Conservation (phyloP, 192 early-diverging fungal genomes). For the Funneliformis mosseae region DNA sequence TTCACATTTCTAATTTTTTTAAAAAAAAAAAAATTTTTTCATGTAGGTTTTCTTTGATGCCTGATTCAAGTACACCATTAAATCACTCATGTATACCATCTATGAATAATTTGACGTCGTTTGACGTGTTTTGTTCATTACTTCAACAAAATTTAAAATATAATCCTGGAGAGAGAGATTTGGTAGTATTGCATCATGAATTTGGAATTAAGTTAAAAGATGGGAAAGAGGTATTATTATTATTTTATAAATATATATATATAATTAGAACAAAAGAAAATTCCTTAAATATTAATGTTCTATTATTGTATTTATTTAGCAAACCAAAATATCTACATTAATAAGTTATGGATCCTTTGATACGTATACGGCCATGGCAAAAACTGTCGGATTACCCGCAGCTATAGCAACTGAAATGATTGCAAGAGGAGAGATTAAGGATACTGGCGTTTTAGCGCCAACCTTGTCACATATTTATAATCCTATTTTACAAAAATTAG, state of each 20-base stretch:
- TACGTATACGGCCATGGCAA: conserved; percentile 80
- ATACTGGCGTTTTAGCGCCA: conserved; percentile 68
- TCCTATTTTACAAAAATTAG: conserved; percentile 67
- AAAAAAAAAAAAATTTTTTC: conserved; percentile 3
- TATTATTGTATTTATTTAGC: conserved; percentile 15
- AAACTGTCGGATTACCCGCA: conserved; percentile 77
- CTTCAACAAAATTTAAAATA: conserved; percentile 81
- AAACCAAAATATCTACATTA: conserved; percentile 69
- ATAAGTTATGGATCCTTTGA: conserved; percentile 64
- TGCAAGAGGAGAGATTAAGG: conserved; percentile 55
- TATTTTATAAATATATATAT: too few relatives aligned
- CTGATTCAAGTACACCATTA: conserved; percentile 16
- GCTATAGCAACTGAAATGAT: conserved; percentile 78
- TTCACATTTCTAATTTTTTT: not conserved
- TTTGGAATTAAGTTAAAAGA: conserved; percentile 79
- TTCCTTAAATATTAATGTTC: not conserved
- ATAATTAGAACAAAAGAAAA: not conserved
- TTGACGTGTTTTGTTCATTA: conserved; percentile 86
- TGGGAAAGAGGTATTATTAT: conserved; percentile 52
- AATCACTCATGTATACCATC: not conserved
- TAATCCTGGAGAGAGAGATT: conserved; percentile 79
- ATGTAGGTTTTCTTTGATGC: conserved; percentile 38
- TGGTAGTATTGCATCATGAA: conserved; percentile 94
- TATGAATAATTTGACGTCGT: conserved; percentile 50
- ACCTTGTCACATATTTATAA: conserved; percentile 71